phyloP scores from a whole-genome alignment of 164 flowering plant genomes.

The Chimonanthus praecox region DNA sequence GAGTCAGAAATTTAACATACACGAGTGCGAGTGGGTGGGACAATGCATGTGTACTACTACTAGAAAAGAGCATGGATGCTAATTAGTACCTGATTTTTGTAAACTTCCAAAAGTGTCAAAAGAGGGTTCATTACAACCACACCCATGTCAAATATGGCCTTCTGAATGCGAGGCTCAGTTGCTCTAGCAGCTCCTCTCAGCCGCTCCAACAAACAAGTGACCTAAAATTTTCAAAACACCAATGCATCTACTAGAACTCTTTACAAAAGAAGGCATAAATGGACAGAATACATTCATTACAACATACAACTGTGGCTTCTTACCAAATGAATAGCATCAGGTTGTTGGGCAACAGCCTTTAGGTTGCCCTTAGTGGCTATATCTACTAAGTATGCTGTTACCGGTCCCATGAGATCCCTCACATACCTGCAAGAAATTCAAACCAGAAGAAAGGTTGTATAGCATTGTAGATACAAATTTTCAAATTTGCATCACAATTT shows the following conservation, averaged over 20 bases:
- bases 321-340: constrained; percentile 68
- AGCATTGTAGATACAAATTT: too few species aligned
- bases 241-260: constrained; percentile 3
- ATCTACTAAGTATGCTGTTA: constrained; percentile 54
- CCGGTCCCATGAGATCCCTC: constrained; percentile 61
- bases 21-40: neutral
- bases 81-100: constrained; percentile 77
- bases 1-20: neutral
- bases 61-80: neutral
- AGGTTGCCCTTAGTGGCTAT: constrained; percentile 58
- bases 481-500: too few species aligned
- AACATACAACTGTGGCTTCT: constrained; percentile 9
- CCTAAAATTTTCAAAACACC: constrained; percentile 30
- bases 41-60: neutral
- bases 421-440: constrained; percentile 48
- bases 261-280: neutral
- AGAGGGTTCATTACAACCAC: constrained; percentile 58
- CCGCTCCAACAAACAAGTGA: constrained; percentile 83
- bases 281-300: neutral
- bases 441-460: neutral
- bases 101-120: constrained; percentile 61
- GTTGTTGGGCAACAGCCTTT: constrained; percentile 59
- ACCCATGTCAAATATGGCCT: constrained; percentile 84
- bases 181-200: constrained; percentile 93
- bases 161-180: constrained; percentile 76